Evolutionary conservation across 2,329 filamentous ascomycete genomes (phyloP), one percentile per base, ranked within the genome.

Genomic region (Diaporthe sp.): DNA sequence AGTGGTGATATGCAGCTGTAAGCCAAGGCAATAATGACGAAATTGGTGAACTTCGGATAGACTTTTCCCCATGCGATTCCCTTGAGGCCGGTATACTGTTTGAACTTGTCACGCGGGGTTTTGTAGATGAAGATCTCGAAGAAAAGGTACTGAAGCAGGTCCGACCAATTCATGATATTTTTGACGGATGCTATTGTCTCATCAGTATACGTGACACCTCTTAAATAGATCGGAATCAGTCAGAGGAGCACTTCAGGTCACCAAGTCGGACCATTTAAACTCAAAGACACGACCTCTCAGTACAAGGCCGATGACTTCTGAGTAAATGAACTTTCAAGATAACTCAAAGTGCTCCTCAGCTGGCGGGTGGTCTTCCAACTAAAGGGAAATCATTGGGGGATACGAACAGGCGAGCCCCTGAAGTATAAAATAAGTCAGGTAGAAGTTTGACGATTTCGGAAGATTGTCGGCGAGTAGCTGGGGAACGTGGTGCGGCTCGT

Each of bases 1-100:
- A 98, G 85, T 0, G 95, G 95, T 1, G 95, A 94, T 79, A 98
- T 96, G 79, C 94, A 93, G 2, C 95, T 92, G 82, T 97, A 98
- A 25, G 92, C 93, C 79, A 98, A 92, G 61, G 87, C 87, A 79
- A 95, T 94, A 37, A 94, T 92, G 28, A 90, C 89, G 82, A 96
- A 89, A 81, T 94, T 93, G 65, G 93, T 94, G 81, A 94, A 94
- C 8, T 94, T 87, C 0, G 94, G 95, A 79, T 94, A 90, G 22
- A 95, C 87, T 70, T 92, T 94, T 75, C 95, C 95, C 94, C 94
- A 97, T 42, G 93, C 92, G 34, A 96, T 87, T 70, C 90, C 89
- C 70, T 90, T 89, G 62, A 97, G 87, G 19, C 84, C 89, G 8
- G 91, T 90, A 92, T 93, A 97, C 80, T 94, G 91, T 57, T 85